These are phyloP conservation scores for Microthlaspi erraticum DNA, from an alignment of 345 rosid genomes.

Conservation along the genomic window DNA sequence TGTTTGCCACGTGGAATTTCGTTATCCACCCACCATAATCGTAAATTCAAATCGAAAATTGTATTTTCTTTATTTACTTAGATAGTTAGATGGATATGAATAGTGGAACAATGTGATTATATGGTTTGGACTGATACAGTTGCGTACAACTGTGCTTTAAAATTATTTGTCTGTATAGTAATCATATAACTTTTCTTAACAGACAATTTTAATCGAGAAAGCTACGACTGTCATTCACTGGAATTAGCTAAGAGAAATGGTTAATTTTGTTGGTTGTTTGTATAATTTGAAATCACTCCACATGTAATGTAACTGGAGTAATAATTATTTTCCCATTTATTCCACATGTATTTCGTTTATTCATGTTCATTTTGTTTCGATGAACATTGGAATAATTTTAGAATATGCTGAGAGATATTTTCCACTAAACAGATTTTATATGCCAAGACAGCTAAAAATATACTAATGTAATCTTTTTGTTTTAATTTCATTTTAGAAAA, in stretches of 20 bases:
- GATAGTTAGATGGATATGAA: background rate
- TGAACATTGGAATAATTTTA: background rate
- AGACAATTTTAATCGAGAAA: background rate
- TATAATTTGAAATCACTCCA: background rate
- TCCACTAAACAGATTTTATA: background rate
- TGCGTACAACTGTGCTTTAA: no score
- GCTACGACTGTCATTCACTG: background rate
- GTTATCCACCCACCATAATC: slow-evolving; percentile 27
- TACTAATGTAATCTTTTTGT: background rate
- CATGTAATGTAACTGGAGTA: background rate
- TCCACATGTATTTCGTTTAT: slow-evolving; percentile 3
- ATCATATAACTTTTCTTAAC: background rate
- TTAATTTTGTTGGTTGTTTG: background rate
- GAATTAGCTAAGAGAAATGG: background rate
- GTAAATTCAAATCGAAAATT: background rate
- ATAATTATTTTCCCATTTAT: background rate
- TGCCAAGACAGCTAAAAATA: background rate
- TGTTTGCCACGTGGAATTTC: slow-evolving; percentile 49
- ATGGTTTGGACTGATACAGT: background rate
- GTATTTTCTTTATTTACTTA: background rate
- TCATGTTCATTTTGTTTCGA: background rate
- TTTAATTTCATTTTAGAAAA: background rate
- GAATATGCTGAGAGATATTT: slow-evolving; percentile 25
- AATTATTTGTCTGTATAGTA: background rate
- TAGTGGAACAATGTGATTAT: background rate